These are phyloP conservation scores for Penicillium lividum DNA, from an alignment of 495 filamentous ascomycete species.

Conservation along the genomic window DNA sequence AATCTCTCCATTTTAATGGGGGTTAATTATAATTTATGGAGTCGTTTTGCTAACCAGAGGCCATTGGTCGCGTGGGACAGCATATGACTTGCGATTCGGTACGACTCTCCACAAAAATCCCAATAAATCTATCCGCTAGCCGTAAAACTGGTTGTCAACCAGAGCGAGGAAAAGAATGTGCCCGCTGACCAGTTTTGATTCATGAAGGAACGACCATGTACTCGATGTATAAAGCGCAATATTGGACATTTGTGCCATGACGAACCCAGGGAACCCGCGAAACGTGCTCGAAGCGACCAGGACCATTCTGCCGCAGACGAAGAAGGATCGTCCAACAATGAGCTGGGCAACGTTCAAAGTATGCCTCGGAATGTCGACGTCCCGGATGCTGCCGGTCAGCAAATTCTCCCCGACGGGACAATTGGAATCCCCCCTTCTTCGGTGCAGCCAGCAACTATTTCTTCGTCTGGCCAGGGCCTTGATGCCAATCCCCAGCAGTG, in stretches of 20 bases:
- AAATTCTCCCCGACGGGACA: conserved; percentile 38
- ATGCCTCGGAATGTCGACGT: conserved; percentile 44
- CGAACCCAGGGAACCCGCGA: conserved; percentile 80
- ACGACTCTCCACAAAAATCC: conserved; percentile 54
- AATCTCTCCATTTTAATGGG: not conserved
- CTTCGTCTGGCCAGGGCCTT: conserved; percentile 46
- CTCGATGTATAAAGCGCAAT: conserved; percentile 96
- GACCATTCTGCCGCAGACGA: conserved; percentile 63
- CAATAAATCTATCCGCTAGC: conserved; percentile 26
- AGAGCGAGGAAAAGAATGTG: conserved; percentile 14
- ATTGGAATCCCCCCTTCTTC: conserved; percentile 35
- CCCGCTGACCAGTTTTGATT: conserved; percentile 31
- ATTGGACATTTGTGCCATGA: conserved; percentile 99
- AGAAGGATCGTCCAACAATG: conserved; percentile 53
- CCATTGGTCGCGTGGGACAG: conserved; percentile 56
- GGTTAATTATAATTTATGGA: conserved; percentile 1
- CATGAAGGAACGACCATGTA: conserved; percentile 86
- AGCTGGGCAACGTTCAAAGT: conserved; percentile 38
- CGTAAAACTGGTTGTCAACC: conserved; percentile 27
- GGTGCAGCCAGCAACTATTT: conserved; percentile 38
- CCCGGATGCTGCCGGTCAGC: conserved; percentile 45
- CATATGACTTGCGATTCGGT: conserved; percentile 99
- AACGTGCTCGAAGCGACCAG: conserved; percentile 72
- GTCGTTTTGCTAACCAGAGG: conserved; percentile 37
- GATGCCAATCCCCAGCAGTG: conserved; percentile 67